phyloP scores from a whole-genome alignment of 495 filamentous ascomycete genomes.

The Tuber umbilicatum region DNA sequence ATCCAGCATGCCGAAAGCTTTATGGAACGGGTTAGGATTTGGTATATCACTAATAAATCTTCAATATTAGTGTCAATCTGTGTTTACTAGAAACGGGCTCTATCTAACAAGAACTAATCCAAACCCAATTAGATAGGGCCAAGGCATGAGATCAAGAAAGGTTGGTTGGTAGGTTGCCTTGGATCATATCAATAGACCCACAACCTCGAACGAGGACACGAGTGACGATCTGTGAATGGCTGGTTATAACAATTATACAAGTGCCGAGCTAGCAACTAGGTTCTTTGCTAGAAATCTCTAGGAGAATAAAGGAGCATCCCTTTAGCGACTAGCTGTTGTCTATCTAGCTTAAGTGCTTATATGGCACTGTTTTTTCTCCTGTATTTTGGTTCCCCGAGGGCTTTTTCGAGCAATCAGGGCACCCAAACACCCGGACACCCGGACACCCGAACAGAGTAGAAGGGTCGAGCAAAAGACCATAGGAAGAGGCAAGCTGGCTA shows the following conservation, averaged over 20 bases:
- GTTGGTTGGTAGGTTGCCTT: background rate
- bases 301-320: background rate
- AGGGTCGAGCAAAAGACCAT: background rate
- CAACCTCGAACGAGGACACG: background rate
- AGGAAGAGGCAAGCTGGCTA: background rate
- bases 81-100: background rate
- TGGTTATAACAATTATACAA: background rate
- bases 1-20: background rate
- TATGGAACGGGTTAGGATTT: background rate
- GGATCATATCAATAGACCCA: background rate
- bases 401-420: background rate
- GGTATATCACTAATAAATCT: background rate
- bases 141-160: background rate
- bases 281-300: background rate
- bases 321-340: background rate
- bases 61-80: background rate
- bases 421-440: background rate
- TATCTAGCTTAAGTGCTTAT: background rate
- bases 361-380: background rate
- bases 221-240: background rate
- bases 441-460: background rate
- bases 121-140: background rate
- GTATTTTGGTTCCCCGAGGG: background rate
- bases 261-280: background rate
- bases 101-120: background rate